Evolutionary conservation across 75 land plant genomes (phyloP), one percentile per base, ranked within the genome.

Genomic region (Pinus tabuliformis): DNA sequence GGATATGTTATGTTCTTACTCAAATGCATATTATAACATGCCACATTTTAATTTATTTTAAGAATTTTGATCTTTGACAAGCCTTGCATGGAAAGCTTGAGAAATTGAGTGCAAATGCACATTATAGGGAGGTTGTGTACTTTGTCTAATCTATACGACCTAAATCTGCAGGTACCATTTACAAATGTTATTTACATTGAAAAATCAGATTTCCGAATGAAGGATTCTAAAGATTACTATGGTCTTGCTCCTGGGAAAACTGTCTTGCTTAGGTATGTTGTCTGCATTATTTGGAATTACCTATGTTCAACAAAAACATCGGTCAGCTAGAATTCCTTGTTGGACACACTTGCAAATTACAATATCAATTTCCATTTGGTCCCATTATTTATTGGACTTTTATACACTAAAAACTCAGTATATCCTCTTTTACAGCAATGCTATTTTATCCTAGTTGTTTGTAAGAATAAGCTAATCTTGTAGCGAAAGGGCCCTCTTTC

Each of bases 141-240:
- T 66, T 20, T 56, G n/a, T 70, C 42, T 37, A 74, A 73, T 77
- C 52, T 52, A 6, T 28, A 42, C 5, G 9, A 42, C 24, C 59
- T 18, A 17, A 20, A 79, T 16, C 42, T 76, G 52, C 79, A 91
- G 99, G 92, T 89, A 39, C 99, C 99, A 39, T 97, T 97, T 82
- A 87, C 99, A 16, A 89, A 77, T 66, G 93, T 92, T 70, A 74
- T 97, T 36, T 97, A 95, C 71, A 95, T 97, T 83, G 99, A 97
- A 76, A 78, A 74, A 13, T 82, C 98, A 57, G 99, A 97, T 77
- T 97, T 97, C 73, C 94, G 99, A 64, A 57, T 86, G 78, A 87
- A 89, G 86, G 99, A 97, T 81, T 95, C 99, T 17, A 97, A 97
- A 75, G 99, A 97, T 64, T 97, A 91, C 78, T 97, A 93, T 84